phyloP scores from a whole-genome alignment of 495 filamentous ascomycete genomes.

The Oleoguttula mirabilis region DNA sequence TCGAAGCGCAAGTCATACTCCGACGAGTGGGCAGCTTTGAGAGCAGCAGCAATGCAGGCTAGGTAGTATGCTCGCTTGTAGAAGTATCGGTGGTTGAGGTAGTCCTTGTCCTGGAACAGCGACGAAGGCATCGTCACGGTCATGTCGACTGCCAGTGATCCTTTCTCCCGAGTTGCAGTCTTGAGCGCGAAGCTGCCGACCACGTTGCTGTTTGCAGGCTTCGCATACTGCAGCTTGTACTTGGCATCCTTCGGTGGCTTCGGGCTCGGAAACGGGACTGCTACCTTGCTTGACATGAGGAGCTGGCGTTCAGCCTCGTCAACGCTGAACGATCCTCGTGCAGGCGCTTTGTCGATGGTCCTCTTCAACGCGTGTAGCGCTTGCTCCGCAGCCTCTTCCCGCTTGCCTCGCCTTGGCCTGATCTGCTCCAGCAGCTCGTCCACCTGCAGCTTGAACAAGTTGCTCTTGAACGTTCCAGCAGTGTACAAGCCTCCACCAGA shows the following conservation, averaged over 20 bases:
- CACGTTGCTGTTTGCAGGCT: constrained; percentile 70
- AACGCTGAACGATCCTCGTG: constrained; percentile 42
- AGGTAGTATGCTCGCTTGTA: constrained; percentile 90
- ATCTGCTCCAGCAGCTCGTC: constrained; percentile 68
- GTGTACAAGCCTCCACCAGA: not conserved
- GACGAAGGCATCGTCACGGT: constrained; percentile 68
- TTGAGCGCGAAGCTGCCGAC: constrained; percentile 76
- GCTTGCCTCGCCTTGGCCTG: constrained; percentile 54
- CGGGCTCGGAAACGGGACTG: constrained; percentile 71
- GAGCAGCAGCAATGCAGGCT: constrained; percentile 58
- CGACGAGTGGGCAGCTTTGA: constrained; percentile 40
- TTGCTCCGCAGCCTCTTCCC: constrained; percentile 51
- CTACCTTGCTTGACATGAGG: constrained; percentile 49
- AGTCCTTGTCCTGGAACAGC: constrained; percentile 89
- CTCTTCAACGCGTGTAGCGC: constrained; percentile 59
- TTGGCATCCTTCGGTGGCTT: constrained; percentile 57
- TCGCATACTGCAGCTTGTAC: constrained; percentile 67
- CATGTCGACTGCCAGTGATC: constrained; percentile 57
- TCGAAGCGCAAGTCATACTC: constrained; percentile 50
- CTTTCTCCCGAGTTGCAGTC: constrained; percentile 52
- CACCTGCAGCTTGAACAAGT: constrained; percentile 75
- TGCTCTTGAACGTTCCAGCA: constrained; percentile 44
- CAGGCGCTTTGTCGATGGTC: constrained; percentile 59
- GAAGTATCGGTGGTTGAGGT: constrained; percentile 83
- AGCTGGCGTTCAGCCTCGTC: constrained; percentile 54